Evolutionary conservation across 2,329 filamentous ascomycete genomes (phyloP), one percentile per base, ranked within the genome.

Genomic region (Penicillium glabrum): DNA sequence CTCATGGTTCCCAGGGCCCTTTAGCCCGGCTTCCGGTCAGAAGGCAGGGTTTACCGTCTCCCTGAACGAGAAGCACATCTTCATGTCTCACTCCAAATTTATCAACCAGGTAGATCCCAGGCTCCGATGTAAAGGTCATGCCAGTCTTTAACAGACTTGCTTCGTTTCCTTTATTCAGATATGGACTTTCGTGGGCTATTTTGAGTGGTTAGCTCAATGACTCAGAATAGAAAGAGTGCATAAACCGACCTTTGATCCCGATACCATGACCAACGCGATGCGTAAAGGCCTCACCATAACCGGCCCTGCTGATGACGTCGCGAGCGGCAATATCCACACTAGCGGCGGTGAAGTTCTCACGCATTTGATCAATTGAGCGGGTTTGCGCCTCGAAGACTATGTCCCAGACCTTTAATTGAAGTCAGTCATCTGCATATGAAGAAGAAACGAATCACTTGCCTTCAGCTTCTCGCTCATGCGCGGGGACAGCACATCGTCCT

Each of bases 91-190:
- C 83, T 0, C 85, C 85, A 67, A 88, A 88, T 47, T 80, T 79
- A 26, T 80, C 79, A 23, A 83, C 77, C 0, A 87, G 71, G 66
- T 88, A 88, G 31, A 88, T 80, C 0, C 85, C 86, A 0, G 86
- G 85, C 71, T 88, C 86, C 10, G 82, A 81, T 0, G 86, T 87
- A 58, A 88, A 88, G 0, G 80, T 79, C 85, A 88, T 88, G 0
- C 85, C 85, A 0, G 82, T 73, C 46, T 76, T 74, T 5, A 87
- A 72, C 0, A 73, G 63, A 0, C 75, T 73, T 2, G 67, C 70
- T 2, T 72, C 74, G 62, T 88, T 88, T 56, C 83, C 86, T 64
- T 86, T 84, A 67, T 88, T 86, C 31, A 88, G 72, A 61, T 87
- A 88, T 0, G 85, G 85, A 29, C 82, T 84, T 66, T 88, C 85